Conservation (phyloP, 2,329 filamentous ascomycete genomes). For the Raffaelea deltoideospora region DNA sequence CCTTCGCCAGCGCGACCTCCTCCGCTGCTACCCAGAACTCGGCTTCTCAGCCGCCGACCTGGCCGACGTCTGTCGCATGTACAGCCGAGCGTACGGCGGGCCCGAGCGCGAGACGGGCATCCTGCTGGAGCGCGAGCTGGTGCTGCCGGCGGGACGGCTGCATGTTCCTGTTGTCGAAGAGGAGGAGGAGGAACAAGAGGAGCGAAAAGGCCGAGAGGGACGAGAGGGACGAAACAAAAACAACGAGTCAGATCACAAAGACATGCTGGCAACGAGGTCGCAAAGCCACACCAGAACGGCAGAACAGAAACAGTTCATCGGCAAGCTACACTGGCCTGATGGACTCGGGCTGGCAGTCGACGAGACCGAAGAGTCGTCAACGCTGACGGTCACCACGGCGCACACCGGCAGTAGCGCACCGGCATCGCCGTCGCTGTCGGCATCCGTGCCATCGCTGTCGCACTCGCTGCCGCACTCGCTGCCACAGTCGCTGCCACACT, state of each 20-base stretch:
- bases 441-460: no score
- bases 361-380: neutral
- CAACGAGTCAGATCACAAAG: neutral
- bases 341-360: no score
- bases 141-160: constrained; percentile 2
- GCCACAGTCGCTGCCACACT: no score
- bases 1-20: constrained; percentile 34
- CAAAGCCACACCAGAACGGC: neutral
- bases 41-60: constrained; percentile 32
- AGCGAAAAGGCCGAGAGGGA: neutral
- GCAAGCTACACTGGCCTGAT: no score
- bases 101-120: constrained; percentile 29
- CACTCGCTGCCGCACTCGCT: no score
- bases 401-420: no score
- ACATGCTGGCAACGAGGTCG: neutral
- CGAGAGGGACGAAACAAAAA: neutral
- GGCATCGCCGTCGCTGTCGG: no score
- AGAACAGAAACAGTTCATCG: no score
- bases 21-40: constrained; percentile 38
- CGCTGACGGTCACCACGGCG: neutral
- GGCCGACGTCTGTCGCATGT: constrained; percentile 39
- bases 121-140: constrained; percentile 18
- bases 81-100: constrained; percentile 40
- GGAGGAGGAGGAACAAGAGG: neutral
- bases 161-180: no score